phyloP scores from a whole-genome alignment of 495 filamentous ascomycete species.

The Tuber calosporum region DNA sequence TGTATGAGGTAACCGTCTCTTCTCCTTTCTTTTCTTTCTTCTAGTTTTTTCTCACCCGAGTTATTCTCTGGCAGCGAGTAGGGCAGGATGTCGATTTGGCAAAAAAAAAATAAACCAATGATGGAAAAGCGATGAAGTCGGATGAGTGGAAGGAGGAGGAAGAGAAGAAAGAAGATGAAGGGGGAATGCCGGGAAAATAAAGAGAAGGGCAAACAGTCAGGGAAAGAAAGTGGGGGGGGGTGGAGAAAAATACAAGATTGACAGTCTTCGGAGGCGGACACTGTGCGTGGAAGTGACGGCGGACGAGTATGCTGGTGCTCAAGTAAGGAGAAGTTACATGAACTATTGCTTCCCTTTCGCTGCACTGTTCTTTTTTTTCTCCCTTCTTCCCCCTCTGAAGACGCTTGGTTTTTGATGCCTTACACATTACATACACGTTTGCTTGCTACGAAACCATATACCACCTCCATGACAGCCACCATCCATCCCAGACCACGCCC shows the following conservation, averaged over 20 bases:
- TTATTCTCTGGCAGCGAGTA: background rate
- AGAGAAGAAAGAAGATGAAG: slow-evolving; percentile 20
- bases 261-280: background rate
- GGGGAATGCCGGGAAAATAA: slow-evolving; percentile 10
- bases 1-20: background rate
- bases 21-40: background rate
- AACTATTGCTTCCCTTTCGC: slow-evolving; percentile 20
- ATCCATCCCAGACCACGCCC: slow-evolving; percentile 13
- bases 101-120: slow-evolving; percentile 2
- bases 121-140: slow-evolving; percentile 13
- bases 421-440: background rate
- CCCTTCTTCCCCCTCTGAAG: slow-evolving; percentile 2
- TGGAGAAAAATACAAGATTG: slow-evolving; percentile 11
- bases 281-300: slow-evolving; percentile 35
- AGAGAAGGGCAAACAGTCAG: background rate
- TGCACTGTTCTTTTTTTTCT: slow-evolving; percentile 15
- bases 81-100: background rate
- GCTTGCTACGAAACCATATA: background rate
- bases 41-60: slow-evolving; percentile 9
- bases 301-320: no score
- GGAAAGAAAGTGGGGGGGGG: slow-evolving; percentile 26
- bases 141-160: slow-evolving; percentile 7
- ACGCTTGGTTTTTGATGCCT: slow-evolving; percentile 16
- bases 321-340: slow-evolving; percentile 15
- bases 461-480: background rate